Base-by-base conservation (phyloP, 495 filamentous ascomycete genomes). In the Podospora didyma region DNA sequence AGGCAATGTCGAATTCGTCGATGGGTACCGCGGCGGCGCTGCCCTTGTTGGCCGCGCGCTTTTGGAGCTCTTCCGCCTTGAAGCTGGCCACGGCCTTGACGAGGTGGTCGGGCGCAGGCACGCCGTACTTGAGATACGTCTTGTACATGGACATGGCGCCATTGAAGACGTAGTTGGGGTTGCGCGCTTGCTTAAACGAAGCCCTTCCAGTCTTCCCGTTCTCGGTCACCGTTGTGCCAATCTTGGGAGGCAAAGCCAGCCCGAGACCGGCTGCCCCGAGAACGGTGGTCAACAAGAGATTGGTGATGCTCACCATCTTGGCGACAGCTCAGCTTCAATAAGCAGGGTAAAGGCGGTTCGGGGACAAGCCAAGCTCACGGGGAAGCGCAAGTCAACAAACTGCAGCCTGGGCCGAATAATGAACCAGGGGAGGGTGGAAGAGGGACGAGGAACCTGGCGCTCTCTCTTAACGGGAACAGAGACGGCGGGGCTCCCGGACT, bases 111-210 rank as follows among this genome's bases (percentile, higher is more conserved):
- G 74, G 71, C 2, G 69, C 48, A 7, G 68, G 52, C 24, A 77
- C 75, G 57, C 81, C 76, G 63, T 79, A 87, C 59, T 88, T 88
- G 59, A 76, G 67, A 67, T 86, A 86, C 34, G 85, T 80, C 65
- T 77, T 85, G 56, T 76, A 73, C 23, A 88, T 63, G 34, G 82
- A 79, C 24, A 73, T 64, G 6, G 78, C 78, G 21, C 82, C 82
- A 59, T 83, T 73, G 49, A 65, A 68, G 42, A 71, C 61, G 49
- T 77, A 75, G 50, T 69, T 63, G 23, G 71, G 71, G 54, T 80
- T 83, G 48, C 73, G 76, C 22, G 79, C 69, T 52, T 81, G 79
- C 39, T 81, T 75, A 46, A 87, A 65, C 47, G 77, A 80, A 65
- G 81, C 50, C 22, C 52, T 57, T 19, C 64, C 62, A 17, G 22